Evolutionary conservation across 495 filamentous ascomycete species (phyloP).

Genomic region (Aspergillus incahuasiensis): DNA sequence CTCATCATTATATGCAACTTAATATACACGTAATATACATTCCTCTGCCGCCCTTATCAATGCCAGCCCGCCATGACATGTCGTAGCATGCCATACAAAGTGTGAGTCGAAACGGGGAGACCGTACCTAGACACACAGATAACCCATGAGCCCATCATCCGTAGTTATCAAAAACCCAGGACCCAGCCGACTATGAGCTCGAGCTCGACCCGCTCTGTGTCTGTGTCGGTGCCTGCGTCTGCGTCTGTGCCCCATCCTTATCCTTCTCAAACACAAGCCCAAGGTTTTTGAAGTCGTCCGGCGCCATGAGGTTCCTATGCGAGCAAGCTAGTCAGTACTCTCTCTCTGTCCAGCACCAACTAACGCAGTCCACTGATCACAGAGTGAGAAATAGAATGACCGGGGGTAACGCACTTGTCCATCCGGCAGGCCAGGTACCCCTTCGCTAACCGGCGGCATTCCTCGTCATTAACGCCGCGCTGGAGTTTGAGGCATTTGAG

Average conservation of each 20-base stretch:
- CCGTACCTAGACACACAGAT: too few species aligned
- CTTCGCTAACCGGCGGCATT: conserved; percentile 82
- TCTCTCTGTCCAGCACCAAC: too few species aligned
- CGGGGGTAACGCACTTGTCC: conserved; percentile 89
- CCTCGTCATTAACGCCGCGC: conserved; percentile 76
- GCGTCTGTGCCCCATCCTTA: conserved; percentile 13
- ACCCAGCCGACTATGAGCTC: neutral
- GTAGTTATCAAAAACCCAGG: neutral
- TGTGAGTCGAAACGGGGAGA: neutral
- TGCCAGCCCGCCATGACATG: neutral
- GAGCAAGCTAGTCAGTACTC: neutral
- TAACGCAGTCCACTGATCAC: too few species aligned
- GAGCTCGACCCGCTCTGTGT: neutral
- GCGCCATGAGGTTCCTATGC: conserved; percentile 86
- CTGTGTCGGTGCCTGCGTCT: neutral
- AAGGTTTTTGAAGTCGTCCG: conserved; percentile 87
- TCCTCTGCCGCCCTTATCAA: neutral
- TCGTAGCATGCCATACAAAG: neutral
- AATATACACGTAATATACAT: neutral
- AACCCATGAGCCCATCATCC: too few species aligned
- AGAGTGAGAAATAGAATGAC: neutral
- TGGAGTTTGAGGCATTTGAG: conserved; percentile 77
- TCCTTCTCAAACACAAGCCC: conserved; percentile 64
- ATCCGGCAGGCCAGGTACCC: conserved; percentile 86
- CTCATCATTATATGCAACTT: neutral